Conservation (phyloP, 2,329 filamentous ascomycete genomes). For the Trichoderma koningiopsis region DNA sequence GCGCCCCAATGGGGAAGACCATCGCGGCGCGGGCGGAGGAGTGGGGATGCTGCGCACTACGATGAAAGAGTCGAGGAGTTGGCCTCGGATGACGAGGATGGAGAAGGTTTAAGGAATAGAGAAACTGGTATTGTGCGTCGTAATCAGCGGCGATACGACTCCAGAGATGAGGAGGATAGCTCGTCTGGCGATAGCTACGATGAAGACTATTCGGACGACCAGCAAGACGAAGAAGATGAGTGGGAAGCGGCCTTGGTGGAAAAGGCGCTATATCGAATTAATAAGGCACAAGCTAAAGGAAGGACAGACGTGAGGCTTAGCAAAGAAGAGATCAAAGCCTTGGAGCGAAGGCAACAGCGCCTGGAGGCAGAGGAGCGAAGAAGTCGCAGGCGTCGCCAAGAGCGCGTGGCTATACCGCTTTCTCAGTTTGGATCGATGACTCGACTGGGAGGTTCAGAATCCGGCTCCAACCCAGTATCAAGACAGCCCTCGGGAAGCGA, state of each 20-base stretch:
- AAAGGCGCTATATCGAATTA: conserved; percentile 77
- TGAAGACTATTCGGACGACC: conserved; percentile 42
- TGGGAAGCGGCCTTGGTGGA: conserved; percentile 76
- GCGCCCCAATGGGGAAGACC: conserved; percentile 99
- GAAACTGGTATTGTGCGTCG: conserved; percentile 44
- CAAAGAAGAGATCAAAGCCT: conserved; percentile 76
- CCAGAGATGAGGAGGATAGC: conserved; percentile 39
- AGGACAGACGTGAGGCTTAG: conserved; percentile 78
- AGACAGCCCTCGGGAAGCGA: conserved; percentile 34
- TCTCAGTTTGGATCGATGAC: conserved; percentile 52
- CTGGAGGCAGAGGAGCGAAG: conserved; percentile 50
- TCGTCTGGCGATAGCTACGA: conserved; percentile 33
- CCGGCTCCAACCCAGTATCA: conserved; percentile 1
- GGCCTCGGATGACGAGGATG: conserved; percentile 62
- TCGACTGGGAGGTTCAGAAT: conserved; percentile 33
- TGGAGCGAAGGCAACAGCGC: conserved; percentile 69
- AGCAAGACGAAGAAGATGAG: conserved; percentile 31
- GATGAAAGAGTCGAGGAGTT: conserved; percentile 65
- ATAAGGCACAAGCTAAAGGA: conserved; percentile 73
- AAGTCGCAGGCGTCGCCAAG: conserved; percentile 45
- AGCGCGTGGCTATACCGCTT: conserved; percentile 56
- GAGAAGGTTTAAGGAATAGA: conserved; percentile 56
- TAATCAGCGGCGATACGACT: conserved; percentile 36
- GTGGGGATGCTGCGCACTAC: conserved; percentile 48
- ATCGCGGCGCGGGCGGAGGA: conserved; percentile 81